Evolutionary conservation across 768 basidiomycete genomes (phyloP), one percentile per base, ranked within the genome.

Genomic region (Psilocybe azurescens): DNA sequence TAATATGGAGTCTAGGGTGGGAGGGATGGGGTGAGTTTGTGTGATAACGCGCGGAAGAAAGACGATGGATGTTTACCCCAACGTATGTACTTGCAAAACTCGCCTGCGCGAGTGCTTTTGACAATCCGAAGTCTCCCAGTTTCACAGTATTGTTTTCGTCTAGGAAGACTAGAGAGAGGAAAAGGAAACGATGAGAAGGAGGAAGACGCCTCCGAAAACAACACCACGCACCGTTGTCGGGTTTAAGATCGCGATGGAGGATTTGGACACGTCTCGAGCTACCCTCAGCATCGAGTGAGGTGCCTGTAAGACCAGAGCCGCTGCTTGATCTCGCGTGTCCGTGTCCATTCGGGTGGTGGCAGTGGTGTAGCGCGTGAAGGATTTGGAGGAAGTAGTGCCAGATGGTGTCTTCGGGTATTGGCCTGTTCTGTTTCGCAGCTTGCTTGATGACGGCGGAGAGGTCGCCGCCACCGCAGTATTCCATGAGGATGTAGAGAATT

Each of bases 21-120:
- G 59, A 63, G 32, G 32, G 50, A 38, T 28, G 2, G 5, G 28
- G 10, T 13, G 29, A 28, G 46, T 20, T 10, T 18, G 11, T 28
- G 29, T 11, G 41, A 13, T 3, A 11, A 7, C 5, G 14, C 3
- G 3, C n/a, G 41, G 14, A 6, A 13, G 41, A 11, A n/a, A 44
- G 14, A 80, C 93, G 64, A 38, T 38, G 13, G 5, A n/a, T 11
- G n/a, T 11, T 44, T 72, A 98, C 95, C 63, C 97, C 97, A 65
- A 99, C 97, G 61, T 98, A 99, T 36, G 97, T 99, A 66, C 89
- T 94, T n/a, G 97, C 95, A 68, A 99, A 97, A 66, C 86, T 89
- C 1, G 94, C 88, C 62, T 92, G 89, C 0, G 89, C 81, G 63
- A 99, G 88, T 16, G 95, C 94, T 73, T 99, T 98, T 29, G 93